Conservation (phyloP, 139 green algal species). For the Microglena sp. region DNA sequence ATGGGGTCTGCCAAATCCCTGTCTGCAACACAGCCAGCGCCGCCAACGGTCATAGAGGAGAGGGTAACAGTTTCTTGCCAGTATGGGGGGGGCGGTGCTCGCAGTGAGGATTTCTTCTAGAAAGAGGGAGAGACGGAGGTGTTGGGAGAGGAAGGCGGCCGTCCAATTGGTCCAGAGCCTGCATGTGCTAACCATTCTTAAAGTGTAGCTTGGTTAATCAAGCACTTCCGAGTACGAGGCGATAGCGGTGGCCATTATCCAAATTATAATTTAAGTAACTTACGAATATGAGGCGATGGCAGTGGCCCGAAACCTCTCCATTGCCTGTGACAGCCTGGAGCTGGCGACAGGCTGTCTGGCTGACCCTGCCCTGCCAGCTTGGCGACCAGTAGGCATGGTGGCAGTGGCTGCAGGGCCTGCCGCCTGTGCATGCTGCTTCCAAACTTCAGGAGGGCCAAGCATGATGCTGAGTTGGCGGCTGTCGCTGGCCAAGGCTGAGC, state of each 20-base stretch:
- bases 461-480: constrained; percentile 19
- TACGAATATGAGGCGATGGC: constrained; percentile 18
- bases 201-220: too few relatives aligned
- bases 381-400: constrained; percentile 6
- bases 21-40: too few relatives aligned
- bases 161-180: too few relatives aligned
- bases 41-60: too few relatives aligned
- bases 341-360: neutral
- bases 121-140: constrained; percentile 27
- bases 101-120: constrained; percentile 36
- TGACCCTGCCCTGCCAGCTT: constrained; percentile 1
- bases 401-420: neutral
- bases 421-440: neutral
- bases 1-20: too few relatives aligned
- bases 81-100: constrained; percentile 17
- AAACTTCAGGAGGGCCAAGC: constrained; percentile 16
- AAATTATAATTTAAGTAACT: constrained; percentile 1
- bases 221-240: too few relatives aligned
- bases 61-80: constrained; percentile 63
- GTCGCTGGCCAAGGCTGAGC: constrained; percentile 17
- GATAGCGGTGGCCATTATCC: too few relatives aligned
- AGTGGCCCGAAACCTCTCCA: constrained; percentile 11
- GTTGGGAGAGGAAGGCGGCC: constrained; percentile 23
- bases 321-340: constrained; percentile 24
- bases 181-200: too few relatives aligned